Evolutionary conservation across 2,329 filamentous ascomycete genomes (phyloP).

Genomic region (Pseudogymnoascus sp.): DNA sequence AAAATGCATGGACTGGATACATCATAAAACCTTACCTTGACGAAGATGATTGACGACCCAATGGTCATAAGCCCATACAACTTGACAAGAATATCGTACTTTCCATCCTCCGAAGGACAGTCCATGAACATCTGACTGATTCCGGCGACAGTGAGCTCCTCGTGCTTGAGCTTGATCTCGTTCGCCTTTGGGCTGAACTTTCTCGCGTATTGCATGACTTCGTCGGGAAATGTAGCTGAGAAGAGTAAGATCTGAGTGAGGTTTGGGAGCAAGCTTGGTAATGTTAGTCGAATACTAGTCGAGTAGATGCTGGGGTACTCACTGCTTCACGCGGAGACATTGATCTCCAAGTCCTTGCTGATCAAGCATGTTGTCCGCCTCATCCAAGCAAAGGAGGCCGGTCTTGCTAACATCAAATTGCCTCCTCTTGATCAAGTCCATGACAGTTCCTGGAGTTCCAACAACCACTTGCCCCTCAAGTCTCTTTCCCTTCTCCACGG

Average conservation of each 20-base stretch:
- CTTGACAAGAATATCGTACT: constrained; percentile 81
- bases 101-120: constrained; percentile 70
- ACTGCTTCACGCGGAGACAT: constrained; percentile 83
- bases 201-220: constrained; percentile 74
- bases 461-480: constrained; percentile 75
- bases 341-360: constrained; percentile 92
- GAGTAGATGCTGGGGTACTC: constrained; percentile 29
- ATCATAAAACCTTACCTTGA: constrained; percentile 54
- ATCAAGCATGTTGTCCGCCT: constrained; percentile 98
- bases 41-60: constrained; percentile 95
- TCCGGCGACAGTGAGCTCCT: constrained; percentile 90
- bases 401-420: constrained; percentile 64
- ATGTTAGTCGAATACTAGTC: constrained; percentile 13
- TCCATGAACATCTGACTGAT: constrained; percentile 98
- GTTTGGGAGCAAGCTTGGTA: constrained; percentile 49
- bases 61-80: constrained; percentile 96
- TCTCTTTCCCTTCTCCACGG: constrained; percentile 56
- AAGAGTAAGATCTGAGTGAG: constrained; percentile 85
- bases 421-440: constrained; percentile 72
- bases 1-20: not conserved
- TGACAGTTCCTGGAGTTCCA: constrained; percentile 87
- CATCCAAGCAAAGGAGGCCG: constrained; percentile 82
- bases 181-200: constrained; percentile 81
- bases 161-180: constrained; percentile 75
- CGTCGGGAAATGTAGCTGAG: constrained; percentile 84